phyloP scores from a whole-genome alignment of 495 filamentous ascomycete genomes.

The Podospora sp. region DNA sequence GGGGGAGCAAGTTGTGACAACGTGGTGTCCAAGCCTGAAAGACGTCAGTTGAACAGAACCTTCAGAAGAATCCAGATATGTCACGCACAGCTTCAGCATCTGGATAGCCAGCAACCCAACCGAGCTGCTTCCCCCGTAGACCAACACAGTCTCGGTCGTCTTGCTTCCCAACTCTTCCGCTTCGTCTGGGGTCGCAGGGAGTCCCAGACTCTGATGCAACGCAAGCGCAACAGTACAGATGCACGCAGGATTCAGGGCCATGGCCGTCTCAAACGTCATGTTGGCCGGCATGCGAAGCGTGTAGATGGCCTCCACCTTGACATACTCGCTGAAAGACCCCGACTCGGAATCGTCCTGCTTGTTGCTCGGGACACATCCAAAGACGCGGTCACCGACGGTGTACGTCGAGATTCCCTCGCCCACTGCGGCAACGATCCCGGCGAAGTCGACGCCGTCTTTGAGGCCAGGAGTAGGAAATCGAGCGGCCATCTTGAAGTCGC shows the following conservation, averaged over 20 bases:
- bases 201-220: slow-evolving; percentile 20
- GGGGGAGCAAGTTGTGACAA: slow-evolving; percentile 59
- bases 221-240: slow-evolving; percentile 21
- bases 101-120: slow-evolving; percentile 18
- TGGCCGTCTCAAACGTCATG: slow-evolving; percentile 28
- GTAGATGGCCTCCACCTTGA: slow-evolving; percentile 22
- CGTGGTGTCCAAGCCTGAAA: slow-evolving; percentile 15
- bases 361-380: slow-evolving; percentile 27
- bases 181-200: slow-evolving; percentile 32
- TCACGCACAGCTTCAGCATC: slow-evolving; percentile 11
- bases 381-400: slow-evolving; percentile 32
- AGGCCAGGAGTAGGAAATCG: slow-evolving; percentile 22
- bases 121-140: slow-evolving; percentile 19
- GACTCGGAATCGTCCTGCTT: slow-evolving; percentile 17
- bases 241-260: slow-evolving; percentile 26
- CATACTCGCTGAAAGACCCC: slow-evolving; percentile 38
- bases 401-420: background rate
- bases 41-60: too few relatives aligned
- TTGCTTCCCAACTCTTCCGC: slow-evolving; percentile 23
- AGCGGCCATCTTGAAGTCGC: slow-evolving; percentile 31
- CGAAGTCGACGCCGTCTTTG: slow-evolving; percentile 27
- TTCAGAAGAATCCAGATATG: too few relatives aligned
- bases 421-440: slow-evolving; percentile 26
- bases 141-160: slow-evolving; percentile 17
- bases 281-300: slow-evolving; percentile 22